Evolutionary conservation across 2,329 filamentous ascomycete genomes (phyloP), one percentile per base, ranked within the genome.

Genomic region (Daldinia eschscholtzii): DNA sequence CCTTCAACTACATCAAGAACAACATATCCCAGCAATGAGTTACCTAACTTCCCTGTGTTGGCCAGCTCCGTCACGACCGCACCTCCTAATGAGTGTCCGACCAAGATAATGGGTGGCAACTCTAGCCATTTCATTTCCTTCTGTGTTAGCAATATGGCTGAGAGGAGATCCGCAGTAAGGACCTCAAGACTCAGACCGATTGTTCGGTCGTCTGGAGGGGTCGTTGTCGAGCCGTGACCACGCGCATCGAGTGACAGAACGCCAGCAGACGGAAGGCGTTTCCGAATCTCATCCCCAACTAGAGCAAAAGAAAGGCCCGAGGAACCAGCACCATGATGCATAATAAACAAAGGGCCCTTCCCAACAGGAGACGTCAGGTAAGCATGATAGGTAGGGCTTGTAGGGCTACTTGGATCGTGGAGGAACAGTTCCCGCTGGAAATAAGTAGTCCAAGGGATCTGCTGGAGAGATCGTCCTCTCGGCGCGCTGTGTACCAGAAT

Each of bases 1-100:
- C 96, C 93, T 81, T 99, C 96, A 30, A 99, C 96, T 4, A 99
- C 93, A 80, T 99, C 96, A 15, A 99, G 84, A 6, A 98, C 94
- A 3, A 90, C 93, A 80, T 95, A 97, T 20, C 93, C 96, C 15
- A 98, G 83, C 1, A 98, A 79, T 28, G 89, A 86, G 41, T 82
- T 79, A 1, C 91, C 92, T 39, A 97, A 82, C 42, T 85, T 82
- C 0, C 88, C 88, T 18, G 85, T 86, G 76, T 87, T 89, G 12
- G 94, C 94, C 63, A 97, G 84, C 76, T 97, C 89, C 0, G 93
- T 97, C 7, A 97, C 89, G 0, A 98, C 93, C 6, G 95, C 95
- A 13, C 96, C 96, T 60, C 96, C 96, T 2, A 98, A 88, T 42
- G 93, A 97, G 81, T 99, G 96, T 30, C 96, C 96, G 6, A 99